Evolutionary conservation across 1,139 yeast genomes (phyloP).

Genomic region (Pichia sp.): DNA sequence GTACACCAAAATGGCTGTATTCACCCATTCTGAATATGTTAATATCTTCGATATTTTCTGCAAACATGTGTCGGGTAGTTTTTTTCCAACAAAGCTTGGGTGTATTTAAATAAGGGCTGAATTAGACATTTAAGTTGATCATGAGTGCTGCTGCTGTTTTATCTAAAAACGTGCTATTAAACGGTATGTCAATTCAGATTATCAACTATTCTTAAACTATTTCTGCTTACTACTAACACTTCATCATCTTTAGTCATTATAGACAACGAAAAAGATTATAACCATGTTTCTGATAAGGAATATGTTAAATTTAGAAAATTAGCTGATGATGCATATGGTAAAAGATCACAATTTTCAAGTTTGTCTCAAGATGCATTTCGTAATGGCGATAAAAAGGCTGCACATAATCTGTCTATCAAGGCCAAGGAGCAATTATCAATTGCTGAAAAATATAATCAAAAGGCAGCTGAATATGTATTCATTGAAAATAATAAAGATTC

Average conservation of each 20-base stretch:
- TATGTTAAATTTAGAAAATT: constrained; percentile 59
- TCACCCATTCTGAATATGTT: too few species aligned
- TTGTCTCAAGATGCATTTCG: constrained; percentile 75
- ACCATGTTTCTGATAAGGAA: constrained; percentile 63
- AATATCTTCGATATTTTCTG: too few species aligned
- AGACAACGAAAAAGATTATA: constrained; percentile 43
- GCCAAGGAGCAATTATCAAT: constrained; percentile 53
- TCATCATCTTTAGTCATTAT: neutral
- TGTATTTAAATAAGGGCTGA: too few species aligned
- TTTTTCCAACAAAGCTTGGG: too few species aligned
- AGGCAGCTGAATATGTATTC: constrained; percentile 90
- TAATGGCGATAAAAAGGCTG: constrained; percentile 64
- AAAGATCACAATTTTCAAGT: constrained; percentile 49
- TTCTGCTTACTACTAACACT: neutral
- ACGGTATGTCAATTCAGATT: neutral
- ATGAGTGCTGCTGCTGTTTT: too few species aligned
- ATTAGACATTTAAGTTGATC: too few species aligned
- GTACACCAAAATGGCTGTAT: too few species aligned
- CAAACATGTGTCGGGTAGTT: too few species aligned
- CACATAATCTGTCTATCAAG: constrained; percentile 65
- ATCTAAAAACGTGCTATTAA: too few species aligned
- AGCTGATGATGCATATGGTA: constrained; percentile 63
- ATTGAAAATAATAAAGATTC: constrained; percentile 84
- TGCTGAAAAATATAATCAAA: constrained; percentile 64
- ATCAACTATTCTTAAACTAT: neutral